phyloP scores from a whole-genome alignment of 176 grass and related monocot species.

The Eleusine coracana region DNA sequence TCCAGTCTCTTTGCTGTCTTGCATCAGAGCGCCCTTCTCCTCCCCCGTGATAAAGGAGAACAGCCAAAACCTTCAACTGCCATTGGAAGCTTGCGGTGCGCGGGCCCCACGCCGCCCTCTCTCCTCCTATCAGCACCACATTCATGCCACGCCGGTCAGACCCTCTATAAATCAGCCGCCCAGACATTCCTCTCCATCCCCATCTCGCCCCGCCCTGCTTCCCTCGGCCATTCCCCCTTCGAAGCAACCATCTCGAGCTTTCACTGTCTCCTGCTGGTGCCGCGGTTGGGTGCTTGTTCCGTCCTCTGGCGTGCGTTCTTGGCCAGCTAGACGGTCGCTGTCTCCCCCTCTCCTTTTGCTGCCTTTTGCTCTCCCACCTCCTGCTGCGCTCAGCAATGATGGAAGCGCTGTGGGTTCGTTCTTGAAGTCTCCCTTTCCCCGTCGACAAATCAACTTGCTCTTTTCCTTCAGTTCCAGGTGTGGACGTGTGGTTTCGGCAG shows the following conservation, averaged over 20 bases:
- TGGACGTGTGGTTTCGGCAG: conserved; percentile 35
- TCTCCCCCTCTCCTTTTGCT: conserved; percentile 14
- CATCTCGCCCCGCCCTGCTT: not conserved
- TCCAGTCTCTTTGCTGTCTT: not conserved
- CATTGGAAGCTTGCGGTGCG: conserved; percentile 20
- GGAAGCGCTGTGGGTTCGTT: conserved; percentile 29
- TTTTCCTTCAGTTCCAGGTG: conserved; percentile 20
- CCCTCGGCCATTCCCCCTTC: not conserved
- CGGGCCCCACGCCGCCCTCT: not conserved
- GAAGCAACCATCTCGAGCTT: not conserved
- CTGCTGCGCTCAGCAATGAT: conserved; percentile 20
- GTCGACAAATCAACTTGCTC: conserved; percentile 18
- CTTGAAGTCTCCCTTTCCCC: conserved; percentile 16
- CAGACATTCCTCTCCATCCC: conserved; percentile 31
- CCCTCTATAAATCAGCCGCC: conserved; percentile 40
- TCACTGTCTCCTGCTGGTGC: not conserved
- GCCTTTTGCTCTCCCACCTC: conserved; percentile 41
- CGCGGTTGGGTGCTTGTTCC: not conserved
- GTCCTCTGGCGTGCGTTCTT: conserved; percentile 17
- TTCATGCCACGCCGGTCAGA: not conserved
- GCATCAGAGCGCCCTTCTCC: not conserved
- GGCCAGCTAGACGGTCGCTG: conserved; percentile 46
- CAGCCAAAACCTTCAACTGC: not conserved
- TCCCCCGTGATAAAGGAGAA: conserved; percentile 2
- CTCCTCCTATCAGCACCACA: conserved; percentile 6